These are phyloP conservation scores for Phytophthora fragariaefolia DNA, from an alignment of 352 stramenopile genomes.

Conservation along the genomic window DNA sequence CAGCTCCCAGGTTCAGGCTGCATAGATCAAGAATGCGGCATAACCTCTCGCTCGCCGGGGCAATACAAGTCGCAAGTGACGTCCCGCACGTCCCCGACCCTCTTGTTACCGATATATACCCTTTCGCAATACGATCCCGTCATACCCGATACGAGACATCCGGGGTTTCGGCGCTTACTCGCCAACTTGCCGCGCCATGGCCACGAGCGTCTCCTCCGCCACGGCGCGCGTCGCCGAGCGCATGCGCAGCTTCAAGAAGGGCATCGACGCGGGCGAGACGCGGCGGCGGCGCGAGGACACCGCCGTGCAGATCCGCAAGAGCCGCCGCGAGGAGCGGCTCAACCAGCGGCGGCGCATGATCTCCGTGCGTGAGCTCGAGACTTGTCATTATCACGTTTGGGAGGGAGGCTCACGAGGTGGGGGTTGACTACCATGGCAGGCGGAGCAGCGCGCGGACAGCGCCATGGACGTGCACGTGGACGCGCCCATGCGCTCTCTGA, in stretches of 20 bases:
- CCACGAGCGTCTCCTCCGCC: constrained; percentile 36
- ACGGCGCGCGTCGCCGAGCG: constrained; percentile 54
- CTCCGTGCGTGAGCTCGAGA: constrained; percentile 14
- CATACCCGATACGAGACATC: constrained; percentile 12
- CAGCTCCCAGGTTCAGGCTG: background rate
- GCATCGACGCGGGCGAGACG: constrained; percentile 81
- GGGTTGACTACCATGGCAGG: constrained; percentile 12
- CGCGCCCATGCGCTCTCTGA: constrained; percentile 33
- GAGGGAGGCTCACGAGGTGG: background rate
- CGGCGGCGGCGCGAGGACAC: constrained; percentile 82
- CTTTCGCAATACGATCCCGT: background rate
- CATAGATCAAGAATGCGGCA: background rate
- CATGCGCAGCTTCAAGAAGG: constrained; percentile 90
- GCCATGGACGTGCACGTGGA: constrained; percentile 13
- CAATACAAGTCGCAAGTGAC: too few relatives aligned
- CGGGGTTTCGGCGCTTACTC: constrained; percentile 10
- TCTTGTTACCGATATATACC: constrained; percentile 2
- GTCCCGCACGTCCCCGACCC: too few relatives aligned
- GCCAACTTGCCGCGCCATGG: constrained; percentile 28
- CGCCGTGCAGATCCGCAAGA: constrained; percentile 90
- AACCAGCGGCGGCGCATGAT: constrained; percentile 87
- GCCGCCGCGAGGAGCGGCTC: constrained; percentile 81
- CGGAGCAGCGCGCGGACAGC: constrained; percentile 6
- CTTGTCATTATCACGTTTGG: background rate
- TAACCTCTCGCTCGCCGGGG: too few relatives aligned